A percentile compares a stretch with the other conserved stretches of the same genome.
Conservation (phyloP, 805 yeast species). For the Lipomyces yamanashiensis region DNA sequence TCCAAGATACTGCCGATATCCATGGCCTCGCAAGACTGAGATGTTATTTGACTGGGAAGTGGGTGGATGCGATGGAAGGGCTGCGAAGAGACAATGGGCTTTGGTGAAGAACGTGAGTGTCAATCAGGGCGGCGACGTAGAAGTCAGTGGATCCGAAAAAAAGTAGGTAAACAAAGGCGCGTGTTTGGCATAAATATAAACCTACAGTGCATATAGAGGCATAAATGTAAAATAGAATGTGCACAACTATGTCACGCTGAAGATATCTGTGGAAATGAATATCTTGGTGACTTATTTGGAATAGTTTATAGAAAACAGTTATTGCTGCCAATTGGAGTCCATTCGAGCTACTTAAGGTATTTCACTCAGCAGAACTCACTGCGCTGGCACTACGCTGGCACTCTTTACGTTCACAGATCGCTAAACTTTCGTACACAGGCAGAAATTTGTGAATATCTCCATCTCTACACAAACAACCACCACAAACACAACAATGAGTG, state of each 20-base stretch:
- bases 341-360: no score
- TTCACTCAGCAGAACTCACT: no score
- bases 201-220: no score
- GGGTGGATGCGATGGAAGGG: not conserved
- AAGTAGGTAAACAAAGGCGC: slow-evolving; percentile 23
- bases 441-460: not conserved
- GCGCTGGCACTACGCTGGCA: no score
- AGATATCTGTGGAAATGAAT: no score
- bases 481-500: not conserved
- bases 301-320: no score
- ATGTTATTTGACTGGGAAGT: not conserved
- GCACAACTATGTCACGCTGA: not conserved
- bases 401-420: not conserved
- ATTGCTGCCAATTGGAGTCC: no score
- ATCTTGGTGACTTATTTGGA: no score
- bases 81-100: not conserved
- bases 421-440: not conserved
- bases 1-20: slow-evolving; percentile 76
- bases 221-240: no score
- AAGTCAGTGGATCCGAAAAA: slow-evolving; percentile 8
- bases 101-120: not conserved
- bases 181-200: not conserved
- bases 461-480: not conserved
- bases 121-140: not conserved
- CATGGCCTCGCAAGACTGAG: slow-evolving; percentile 43